Evolutionary conservation across 2,329 filamentous ascomycete genomes (phyloP), one percentile per base, ranked within the genome.

Genomic region (Fusarium sublunatum): DNA sequence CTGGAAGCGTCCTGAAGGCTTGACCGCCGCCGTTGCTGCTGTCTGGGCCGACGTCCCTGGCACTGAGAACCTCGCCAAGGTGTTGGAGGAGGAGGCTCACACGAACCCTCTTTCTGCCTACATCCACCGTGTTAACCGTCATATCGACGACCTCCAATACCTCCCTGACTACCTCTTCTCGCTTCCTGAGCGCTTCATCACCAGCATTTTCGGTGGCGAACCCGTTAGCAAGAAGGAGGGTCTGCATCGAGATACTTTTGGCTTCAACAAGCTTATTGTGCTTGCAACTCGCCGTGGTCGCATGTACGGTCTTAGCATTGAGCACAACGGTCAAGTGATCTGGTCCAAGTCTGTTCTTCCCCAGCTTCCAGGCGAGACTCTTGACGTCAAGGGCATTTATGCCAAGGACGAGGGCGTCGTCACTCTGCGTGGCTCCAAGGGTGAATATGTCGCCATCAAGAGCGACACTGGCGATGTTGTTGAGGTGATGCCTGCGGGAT

Each of bases 51-150:
- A 94, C 45, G 84, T 92, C 6, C 88, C 89, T 11, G 87, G 89
- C 65, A 85, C 85, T 13, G 90, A 93, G 72, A 84, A 88, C 47
- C 81, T 97, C 44, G 92, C 88, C 6, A 89, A 91, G 73, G 91
- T 92, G 28, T 82, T 98, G 7, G 91, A 96, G 66, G 86, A 91
- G 24, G 94, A 99, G 77, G 91, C 91, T 5, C 91, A 97, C 72
- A 90, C 89, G 71, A 96, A 90, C 72, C 83, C 91, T 4, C 71
- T 91, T 6, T 82, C 85, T 10, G 95, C 95, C n/a, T 99, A 97
- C 72, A 78, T 94, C 26, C 93, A 97, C 77, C 90, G 95, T 12
- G 83, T 97, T 12, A 90, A 85, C 63, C 90, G 95, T 41, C 95
- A 99, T 73, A 70, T 92, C 12, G 82, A 86, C 41, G 95, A 97